A percentile compares a stretch with the other conserved stretches of the same genome.
Conservation (phyloP, 352 stramenopile species). For the Phytophthora citrophthora region DNA sequence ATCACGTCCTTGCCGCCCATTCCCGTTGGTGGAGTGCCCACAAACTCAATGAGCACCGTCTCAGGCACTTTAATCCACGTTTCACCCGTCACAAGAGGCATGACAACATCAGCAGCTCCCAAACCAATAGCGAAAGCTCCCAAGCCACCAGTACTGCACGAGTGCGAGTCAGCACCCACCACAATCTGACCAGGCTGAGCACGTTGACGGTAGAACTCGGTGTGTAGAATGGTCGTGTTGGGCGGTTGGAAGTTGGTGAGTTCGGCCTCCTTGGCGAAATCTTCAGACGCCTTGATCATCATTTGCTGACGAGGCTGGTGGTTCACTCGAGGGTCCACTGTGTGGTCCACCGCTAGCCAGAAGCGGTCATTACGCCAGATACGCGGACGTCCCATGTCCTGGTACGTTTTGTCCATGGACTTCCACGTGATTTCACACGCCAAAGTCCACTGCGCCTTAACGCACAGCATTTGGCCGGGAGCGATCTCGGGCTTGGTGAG, state of each 20-base stretch:
- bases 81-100: conserved; percentile 86
- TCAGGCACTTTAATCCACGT: conserved; percentile 90
- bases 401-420: conserved; percentile 91
- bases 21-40: conserved; percentile 65
- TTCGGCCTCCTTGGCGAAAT: conserved; percentile 82
- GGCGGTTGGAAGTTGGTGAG: conserved; percentile 86
- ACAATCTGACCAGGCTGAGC: conserved; percentile 87
- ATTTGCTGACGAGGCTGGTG: conserved; percentile 83
- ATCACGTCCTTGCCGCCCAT: conserved; percentile 90
- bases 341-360: conserved; percentile 89
- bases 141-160: conserved; percentile 76
- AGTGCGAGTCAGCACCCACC: conserved; percentile 83
- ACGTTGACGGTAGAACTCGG: conserved; percentile 87
- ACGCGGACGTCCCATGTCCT: conserved; percentile 83
- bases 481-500: conserved; percentile 68
- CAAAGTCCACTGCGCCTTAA: conserved; percentile 86
- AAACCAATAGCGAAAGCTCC: conserved; percentile 83
- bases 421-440: conserved; percentile 91
- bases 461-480: conserved; percentile 82
- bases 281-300: conserved; percentile 87
- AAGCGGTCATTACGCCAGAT: conserved; percentile 90
- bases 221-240: conserved; percentile 90
- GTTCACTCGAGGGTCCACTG: conserved; percentile 85
- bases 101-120: conserved; percentile 81
- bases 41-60: conserved; percentile 87